phyloP scores from a whole-genome alignment of 257 asterid species.

The Rehmannia glutinosa region DNA sequence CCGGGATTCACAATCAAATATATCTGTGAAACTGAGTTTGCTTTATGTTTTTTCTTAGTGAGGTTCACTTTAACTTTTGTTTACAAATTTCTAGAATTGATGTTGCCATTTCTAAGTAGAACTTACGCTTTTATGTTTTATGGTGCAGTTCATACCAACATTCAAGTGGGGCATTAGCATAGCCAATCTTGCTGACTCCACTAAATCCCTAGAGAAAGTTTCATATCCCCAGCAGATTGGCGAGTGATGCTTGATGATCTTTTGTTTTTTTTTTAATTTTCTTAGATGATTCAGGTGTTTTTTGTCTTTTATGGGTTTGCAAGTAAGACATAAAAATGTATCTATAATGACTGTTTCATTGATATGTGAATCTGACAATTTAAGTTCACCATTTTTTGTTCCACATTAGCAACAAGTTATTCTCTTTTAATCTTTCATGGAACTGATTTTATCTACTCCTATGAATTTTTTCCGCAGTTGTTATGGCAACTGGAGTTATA shows the following conservation, averaged over 20 bases:
- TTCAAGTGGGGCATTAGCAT: too few species aligned
- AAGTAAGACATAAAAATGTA: too few species aligned
- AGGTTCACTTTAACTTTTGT: not conserved
- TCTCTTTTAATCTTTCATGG: not conserved
- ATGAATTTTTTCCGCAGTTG: slow-evolving; percentile 42
- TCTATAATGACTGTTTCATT: too few species aligned
- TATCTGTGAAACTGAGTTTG: not conserved
- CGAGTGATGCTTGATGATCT: slow-evolving; percentile 23
- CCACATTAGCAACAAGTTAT: too few species aligned
- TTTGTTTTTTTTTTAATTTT: not conserved
- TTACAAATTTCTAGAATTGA: not conserved
- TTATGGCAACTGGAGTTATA: slow-evolving; percentile 64
- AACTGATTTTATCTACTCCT: slow-evolving; percentile 10
- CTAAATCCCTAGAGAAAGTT: too few species aligned
- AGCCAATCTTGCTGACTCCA: too few species aligned
- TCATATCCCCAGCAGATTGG: slow-evolving; percentile 69
- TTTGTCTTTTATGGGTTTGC: too few species aligned
- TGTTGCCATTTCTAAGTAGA: not conserved
- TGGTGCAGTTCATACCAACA: too few species aligned
- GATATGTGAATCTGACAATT: too few species aligned
- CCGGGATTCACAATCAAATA: not conserved
- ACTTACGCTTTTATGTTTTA: too few species aligned
- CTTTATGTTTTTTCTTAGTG: not conserved
- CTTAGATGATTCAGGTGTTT: too few species aligned
- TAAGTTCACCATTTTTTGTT: too few species aligned